phyloP scores from a whole-genome alignment of 2,329 filamentous ascomycete genomes.

The Pestalotiopsis fici region DNA sequence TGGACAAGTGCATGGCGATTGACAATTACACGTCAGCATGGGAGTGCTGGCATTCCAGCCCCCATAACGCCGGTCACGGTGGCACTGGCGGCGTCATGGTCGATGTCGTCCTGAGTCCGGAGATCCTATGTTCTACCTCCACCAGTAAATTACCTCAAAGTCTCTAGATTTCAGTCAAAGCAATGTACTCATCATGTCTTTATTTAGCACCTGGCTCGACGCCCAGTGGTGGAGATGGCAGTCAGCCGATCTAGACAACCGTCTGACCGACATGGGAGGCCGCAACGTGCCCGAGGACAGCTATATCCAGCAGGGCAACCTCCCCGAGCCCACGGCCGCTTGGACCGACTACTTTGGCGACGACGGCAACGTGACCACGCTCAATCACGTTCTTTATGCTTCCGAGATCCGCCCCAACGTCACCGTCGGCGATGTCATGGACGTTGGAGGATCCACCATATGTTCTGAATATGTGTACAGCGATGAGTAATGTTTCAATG shows the following conservation, averaged over 20 bases:
- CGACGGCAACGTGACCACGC: not conserved
- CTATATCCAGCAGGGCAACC: not conserved
- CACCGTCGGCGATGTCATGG: slow-evolving; percentile 22
- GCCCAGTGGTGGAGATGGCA: slow-evolving; percentile 31
- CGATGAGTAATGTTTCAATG: not conserved
- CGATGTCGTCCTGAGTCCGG: slow-evolving; percentile 23
- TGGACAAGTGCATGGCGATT: slow-evolving; percentile 8
- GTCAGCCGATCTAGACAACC: slow-evolving; percentile 17
- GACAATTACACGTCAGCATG: slow-evolving; percentile 14
- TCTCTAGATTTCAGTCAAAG: not conserved
- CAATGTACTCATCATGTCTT: not conserved
- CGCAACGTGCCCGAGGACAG: slow-evolving; percentile 14
- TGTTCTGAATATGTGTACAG: slow-evolving; percentile 19
- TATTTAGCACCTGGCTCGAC: slow-evolving; percentile 21
- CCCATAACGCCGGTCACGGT: slow-evolving; percentile 22
- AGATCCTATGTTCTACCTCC: slow-evolving; percentile 34
- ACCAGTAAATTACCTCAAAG: slow-evolving; percentile 17
- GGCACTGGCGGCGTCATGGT: slow-evolving; percentile 19
- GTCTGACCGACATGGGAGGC: slow-evolving; percentile 23
- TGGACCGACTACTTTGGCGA: slow-evolving; percentile 15
- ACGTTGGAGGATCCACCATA: slow-evolving; percentile 13
- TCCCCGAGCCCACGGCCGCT: not conserved
- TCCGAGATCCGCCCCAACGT: slow-evolving; percentile 31
- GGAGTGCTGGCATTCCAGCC: slow-evolving; percentile 19
- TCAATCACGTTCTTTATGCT: not conserved